Evolutionary conservation across 2,329 filamentous ascomycete species (phyloP), one percentile per base, ranked within the genome.

Genomic region (Cladobotryum mycophilum): DNA sequence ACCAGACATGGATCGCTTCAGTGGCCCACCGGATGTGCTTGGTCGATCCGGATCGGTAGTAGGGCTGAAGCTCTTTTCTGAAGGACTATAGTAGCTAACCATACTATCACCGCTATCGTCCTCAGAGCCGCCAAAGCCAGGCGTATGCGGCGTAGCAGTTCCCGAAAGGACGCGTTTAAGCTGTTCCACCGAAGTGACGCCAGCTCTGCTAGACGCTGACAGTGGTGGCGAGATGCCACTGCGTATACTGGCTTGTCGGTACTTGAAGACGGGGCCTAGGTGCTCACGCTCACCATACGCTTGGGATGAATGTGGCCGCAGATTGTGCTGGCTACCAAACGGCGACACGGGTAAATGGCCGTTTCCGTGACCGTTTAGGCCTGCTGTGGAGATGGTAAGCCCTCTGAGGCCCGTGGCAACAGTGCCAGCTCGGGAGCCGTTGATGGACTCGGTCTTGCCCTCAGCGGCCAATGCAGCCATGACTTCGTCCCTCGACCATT

Each of bases 401-500:
- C 80, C 78, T 55, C 79, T 78, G 44, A 74, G 59, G 63, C 71
- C 58, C 12, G 76, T 78, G 15, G 65, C 74, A 48, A 74, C 76
- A 11, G 81, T 87, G 40, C 80, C 85, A 1, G 80, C 76, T 55
- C 81, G 82, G 3, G 89, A 95, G 18, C 89, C 89, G 48, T 76
- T 87, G 49, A 95, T 71, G 4, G 89, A 95, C 12, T 81, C 80
- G 0, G 87, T 81, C 59, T 85, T 88, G 59, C 84, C 84, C 45
- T 76, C 80, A 49, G 87, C 81, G 53, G 86, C 82, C 45, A 88
- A 77, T 36, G 80, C 76, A 11, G 84, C 79, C 47, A 93, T 72
- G 33, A 86, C 87, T 13, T 75, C 70, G 18, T 95, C 90, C 61
- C 84, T 84, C 37, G 82, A 86, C 92, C 92, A 96, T 44, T 88